These are phyloP conservation scores for Lodderomyces orthopsilosis DNA, from an alignment of 1,139 yeast species.

Conservation along the genomic window DNA sequence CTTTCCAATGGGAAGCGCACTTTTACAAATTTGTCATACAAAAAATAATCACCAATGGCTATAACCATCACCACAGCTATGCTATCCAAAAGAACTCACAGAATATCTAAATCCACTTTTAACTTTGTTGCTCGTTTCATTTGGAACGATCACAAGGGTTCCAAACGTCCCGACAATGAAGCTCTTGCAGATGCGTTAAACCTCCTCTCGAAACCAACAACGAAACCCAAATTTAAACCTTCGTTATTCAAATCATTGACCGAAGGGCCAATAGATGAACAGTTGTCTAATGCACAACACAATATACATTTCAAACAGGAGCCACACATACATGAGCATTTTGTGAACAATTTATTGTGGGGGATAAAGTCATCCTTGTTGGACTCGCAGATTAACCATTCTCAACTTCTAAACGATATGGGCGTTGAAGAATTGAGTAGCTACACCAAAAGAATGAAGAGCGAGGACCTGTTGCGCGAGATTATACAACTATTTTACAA, in stretches of 20 bases:
- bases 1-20: no score
- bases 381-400: conserved; percentile 10
- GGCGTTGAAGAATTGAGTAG: conserved; percentile 18
- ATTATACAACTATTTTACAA: conserved; percentile 25
- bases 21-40: no score
- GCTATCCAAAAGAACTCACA: not conserved
- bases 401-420: conserved; percentile 16
- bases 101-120: conserved; percentile 5
- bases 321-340: conserved; percentile 12
- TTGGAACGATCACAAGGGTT: conserved; percentile 8
- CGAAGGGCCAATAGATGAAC: conserved; percentile 33
- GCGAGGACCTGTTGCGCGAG: conserved; percentile 27
- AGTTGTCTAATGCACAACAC: conserved; percentile 8
- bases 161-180: conserved; percentile 12
- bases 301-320: conserved; percentile 1
- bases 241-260: conserved; percentile 34
- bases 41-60: not conserved
- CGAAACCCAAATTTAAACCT: conserved; percentile 26
- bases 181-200: conserved; percentile 40
- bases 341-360: conserved; percentile 20
- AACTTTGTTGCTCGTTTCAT: conserved; percentile 9
- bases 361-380: conserved; percentile 20
- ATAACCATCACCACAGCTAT: not conserved
- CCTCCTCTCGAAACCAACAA: conserved; percentile 19
- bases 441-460: conserved; percentile 22